These are phyloP conservation scores for Chaetoceros muelleri DNA, from an alignment of 108 stramenopile genomes.

Conservation along the genomic window DNA sequence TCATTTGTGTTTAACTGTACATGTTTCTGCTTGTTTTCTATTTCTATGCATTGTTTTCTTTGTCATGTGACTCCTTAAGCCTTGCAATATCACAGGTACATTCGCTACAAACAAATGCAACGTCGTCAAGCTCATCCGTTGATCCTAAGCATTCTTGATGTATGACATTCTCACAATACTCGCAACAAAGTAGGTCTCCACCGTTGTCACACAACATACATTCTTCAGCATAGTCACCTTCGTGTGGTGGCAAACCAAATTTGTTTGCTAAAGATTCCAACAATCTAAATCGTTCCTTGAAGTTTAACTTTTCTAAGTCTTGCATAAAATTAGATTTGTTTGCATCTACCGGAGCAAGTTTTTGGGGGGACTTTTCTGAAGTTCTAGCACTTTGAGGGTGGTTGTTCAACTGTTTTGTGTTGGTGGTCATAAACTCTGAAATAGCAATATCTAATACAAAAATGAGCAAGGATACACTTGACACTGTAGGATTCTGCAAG, in stretches of 20 bases:
- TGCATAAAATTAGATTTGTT: background rate
- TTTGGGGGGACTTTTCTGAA: no score
- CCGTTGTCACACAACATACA: constrained; percentile 21
- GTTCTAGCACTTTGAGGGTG: no score
- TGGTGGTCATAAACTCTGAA: constrained; percentile 7
- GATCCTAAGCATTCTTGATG: constrained; percentile 16
- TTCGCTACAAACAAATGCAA: background rate
- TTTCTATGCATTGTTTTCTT: background rate
- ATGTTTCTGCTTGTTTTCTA: background rate
- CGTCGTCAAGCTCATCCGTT: background rate
- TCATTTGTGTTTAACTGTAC: no score
- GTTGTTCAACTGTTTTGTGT: background rate
- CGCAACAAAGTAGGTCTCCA: constrained; percentile 24
- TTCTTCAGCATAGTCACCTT: constrained; percentile 6
- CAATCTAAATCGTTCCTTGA: constrained; percentile 5
- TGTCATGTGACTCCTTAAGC: background rate
- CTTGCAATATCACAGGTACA: background rate
- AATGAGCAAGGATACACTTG: constrained; percentile 16
- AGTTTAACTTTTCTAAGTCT: background rate
- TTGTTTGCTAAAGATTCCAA: constrained; percentile 7
- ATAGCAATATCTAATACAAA: constrained; percentile 27
- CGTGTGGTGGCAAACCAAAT: constrained; percentile 1
- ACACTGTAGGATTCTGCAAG: constrained; percentile 6
- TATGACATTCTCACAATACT: constrained; percentile 26
- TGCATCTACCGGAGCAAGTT: no score